These are phyloP conservation scores for Eimeria sp. DNA, from an alignment of 169 alveolate species.

Conservation along the genomic window DNA sequence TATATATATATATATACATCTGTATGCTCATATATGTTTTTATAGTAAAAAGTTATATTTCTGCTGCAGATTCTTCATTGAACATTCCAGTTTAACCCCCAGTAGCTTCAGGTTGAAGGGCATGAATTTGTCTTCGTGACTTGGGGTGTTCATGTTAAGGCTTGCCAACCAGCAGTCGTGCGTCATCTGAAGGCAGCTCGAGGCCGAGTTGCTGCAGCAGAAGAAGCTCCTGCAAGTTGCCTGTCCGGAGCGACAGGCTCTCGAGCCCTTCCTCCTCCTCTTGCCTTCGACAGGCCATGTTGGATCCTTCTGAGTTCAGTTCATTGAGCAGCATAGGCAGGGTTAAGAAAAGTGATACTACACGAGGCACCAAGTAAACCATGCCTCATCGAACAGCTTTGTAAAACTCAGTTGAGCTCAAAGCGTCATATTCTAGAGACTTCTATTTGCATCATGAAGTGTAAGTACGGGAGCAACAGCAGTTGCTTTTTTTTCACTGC, in stretches of 20 bases:
- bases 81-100: neutral
- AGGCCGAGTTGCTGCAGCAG: slow-evolving; percentile 54
- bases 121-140: neutral
- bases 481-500: too few species aligned
- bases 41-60: neutral
- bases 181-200: slow-evolving; percentile 56
- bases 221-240: slow-evolving; percentile 32
- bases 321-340: neutral
- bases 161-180: slow-evolving; percentile 58
- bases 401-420: too few species aligned
- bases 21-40: neutral
- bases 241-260: slow-evolving; percentile 37
- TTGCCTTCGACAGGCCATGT: neutral
- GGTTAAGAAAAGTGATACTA: neutral
- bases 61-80: neutral
- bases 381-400: neutral
- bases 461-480: too few species aligned
- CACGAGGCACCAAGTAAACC: neutral
- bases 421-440: too few species aligned
- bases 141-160: neutral
- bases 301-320: neutral
- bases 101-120: neutral
- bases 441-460: too few species aligned
- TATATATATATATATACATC: neutral
- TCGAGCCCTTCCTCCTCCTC: slow-evolving; percentile 9